A percentile compares a stretch with the other conserved stretches of the same genome.
These are phyloP conservation scores for Acanthamoeba divionensis DNA, from an alignment of 208 protist genomes.

Conservation along the genomic window DNA sequence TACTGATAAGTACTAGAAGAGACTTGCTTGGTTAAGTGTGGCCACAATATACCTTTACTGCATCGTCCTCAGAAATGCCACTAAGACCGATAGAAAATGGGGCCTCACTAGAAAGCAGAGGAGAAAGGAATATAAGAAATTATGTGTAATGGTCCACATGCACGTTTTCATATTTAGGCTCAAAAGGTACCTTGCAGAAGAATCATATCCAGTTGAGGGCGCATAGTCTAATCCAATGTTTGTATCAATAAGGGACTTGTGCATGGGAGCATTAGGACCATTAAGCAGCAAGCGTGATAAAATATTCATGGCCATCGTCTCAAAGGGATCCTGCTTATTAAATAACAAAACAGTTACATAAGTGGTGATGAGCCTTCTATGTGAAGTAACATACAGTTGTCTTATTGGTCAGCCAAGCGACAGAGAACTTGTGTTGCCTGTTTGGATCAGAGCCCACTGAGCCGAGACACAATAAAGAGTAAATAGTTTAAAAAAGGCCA, in stretches of 20 bases:
- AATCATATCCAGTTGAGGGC: slow-evolving; percentile 67
- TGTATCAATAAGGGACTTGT: slow-evolving; percentile 66
- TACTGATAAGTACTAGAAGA: too few species aligned
- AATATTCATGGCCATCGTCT: slow-evolving; percentile 58
- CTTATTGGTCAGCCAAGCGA: slow-evolving; percentile 53
- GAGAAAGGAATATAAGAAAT: background rate
- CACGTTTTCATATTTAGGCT: background rate
- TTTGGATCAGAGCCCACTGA: background rate
- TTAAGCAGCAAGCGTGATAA: slow-evolving; percentile 59
- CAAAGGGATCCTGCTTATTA: slow-evolving; percentile 54
- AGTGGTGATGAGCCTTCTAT: background rate
- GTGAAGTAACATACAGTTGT: slow-evolving; percentile 41
- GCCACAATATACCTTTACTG: background rate
- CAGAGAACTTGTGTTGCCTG: slow-evolving; percentile 37
- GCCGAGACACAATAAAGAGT: background rate
- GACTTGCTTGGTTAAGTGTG: too few species aligned
- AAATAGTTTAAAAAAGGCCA: background rate
- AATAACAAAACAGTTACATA: slow-evolving; percentile 31
- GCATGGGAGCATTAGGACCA: slow-evolving; percentile 67
- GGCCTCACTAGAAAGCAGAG: background rate
- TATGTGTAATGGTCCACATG: background rate
- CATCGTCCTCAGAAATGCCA: slow-evolving; percentile 66
- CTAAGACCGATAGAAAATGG: slow-evolving; percentile 58
- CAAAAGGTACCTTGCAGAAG: background rate
- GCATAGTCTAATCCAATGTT: slow-evolving; percentile 69